Evolutionary conservation across 1,284 basidiomycete species (phyloP).

Genomic region (Blastosporella zonata): DNA sequence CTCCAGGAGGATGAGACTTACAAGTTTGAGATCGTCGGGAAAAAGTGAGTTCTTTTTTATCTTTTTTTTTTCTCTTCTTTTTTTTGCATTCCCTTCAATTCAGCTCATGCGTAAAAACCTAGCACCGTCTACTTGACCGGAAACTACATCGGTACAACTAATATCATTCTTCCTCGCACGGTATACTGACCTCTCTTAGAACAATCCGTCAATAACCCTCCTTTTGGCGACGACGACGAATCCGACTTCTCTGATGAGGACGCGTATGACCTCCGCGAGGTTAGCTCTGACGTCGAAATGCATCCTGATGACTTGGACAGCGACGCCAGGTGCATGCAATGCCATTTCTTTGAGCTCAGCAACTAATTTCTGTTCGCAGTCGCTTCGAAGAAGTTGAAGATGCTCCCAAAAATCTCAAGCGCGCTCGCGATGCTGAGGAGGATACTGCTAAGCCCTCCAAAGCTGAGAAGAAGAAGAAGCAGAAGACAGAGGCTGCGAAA

Average conservation of each 20-base stretch:
- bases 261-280: constrained; percentile 62
- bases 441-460: constrained; percentile 45
- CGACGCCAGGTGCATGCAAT: constrained; percentile 48
- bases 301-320: constrained; percentile 49
- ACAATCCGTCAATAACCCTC: constrained; percentile 49
- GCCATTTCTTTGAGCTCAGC: no score
- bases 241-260: constrained; percentile 49
- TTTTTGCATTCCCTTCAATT: no score
- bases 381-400: constrained; percentile 67
- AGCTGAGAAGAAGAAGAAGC: constrained; percentile 61
- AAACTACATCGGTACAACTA: constrained; percentile 76
- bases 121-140: constrained; percentile 86
- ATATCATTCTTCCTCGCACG: constrained; percentile 10
- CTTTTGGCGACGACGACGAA: constrained; percentile 39
- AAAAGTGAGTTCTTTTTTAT: constrained; percentile 59
- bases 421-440: constrained; percentile 49
- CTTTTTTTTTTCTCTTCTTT: constrained; percentile 12
- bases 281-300: constrained; percentile 77
- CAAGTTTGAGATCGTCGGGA: constrained; percentile 74
- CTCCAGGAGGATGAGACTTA: constrained; percentile 73
- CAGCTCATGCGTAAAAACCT: neutral
- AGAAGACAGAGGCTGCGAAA: constrained; percentile 35
- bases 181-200: constrained; percentile 33
- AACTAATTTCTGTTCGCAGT: constrained; percentile 28
- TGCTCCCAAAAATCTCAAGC: constrained; percentile 49